Conservation (phyloP, 1,139 yeast genomes). For the Geotrichum australiense region DNA sequence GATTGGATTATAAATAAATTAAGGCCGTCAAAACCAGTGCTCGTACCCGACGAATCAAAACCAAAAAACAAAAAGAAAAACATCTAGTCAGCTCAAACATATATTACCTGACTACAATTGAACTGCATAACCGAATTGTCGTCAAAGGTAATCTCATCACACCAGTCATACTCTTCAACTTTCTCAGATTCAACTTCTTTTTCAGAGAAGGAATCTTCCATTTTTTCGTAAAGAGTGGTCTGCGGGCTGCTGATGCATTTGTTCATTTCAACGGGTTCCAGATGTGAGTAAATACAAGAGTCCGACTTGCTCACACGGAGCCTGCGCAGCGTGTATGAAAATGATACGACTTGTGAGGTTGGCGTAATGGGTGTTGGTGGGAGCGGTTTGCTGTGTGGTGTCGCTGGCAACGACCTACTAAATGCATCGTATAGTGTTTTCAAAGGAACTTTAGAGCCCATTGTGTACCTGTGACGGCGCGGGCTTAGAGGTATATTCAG, state of each 20-base stretch:
- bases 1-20: no score
- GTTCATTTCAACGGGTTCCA: not conserved
- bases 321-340: not conserved
- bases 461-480: not conserved
- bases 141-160: not conserved
- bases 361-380: slow-evolving; percentile 2
- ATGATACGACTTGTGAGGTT: not conserved
- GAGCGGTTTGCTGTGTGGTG: slow-evolving; percentile 1
- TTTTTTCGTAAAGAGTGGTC: not conserved
- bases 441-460: slow-evolving; percentile 1
- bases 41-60: no score
- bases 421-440: slow-evolving; percentile 1
- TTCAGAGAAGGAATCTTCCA: not conserved
- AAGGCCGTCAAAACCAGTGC: no score
- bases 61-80: not conserved
- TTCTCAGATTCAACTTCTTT: not conserved
- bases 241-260: not conserved
- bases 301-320: not conserved
- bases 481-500: no score
- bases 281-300: not conserved
- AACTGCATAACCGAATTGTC: not conserved
- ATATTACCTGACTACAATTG: not conserved
- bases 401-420: slow-evolving; percentile 2
- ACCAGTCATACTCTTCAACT: not conserved
- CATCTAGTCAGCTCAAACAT: not conserved